Evolutionary conservation across 768 basidiomycete genomes (phyloP), one percentile per base, ranked within the genome.

Genomic region (Boletellus emodensis): DNA sequence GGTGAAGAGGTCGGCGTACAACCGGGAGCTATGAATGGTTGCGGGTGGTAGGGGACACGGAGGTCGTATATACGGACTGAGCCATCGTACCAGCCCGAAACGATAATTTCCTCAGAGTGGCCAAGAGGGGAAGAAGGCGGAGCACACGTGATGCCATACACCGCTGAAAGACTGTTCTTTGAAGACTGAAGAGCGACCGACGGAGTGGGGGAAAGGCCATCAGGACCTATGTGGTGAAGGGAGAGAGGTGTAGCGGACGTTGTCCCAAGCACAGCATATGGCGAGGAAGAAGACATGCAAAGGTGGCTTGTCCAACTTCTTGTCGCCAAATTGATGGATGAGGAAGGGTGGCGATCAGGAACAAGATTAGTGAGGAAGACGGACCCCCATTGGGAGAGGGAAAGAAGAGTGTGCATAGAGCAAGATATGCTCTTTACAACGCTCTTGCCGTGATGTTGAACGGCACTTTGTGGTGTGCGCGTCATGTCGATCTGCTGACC

Each of bases 41-140:
- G 54, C 0, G 64, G 60, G 24, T 69, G 67, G 17, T 39, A 24
- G 9, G 62, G 17, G 15, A 79, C 72, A 22, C 90, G 87, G 36
- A 92, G 75, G 65, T 92, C 90, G 66, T 90, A 83, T 44, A 88
- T 76, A 34, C 80, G 76, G 32, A 89, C 84, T 42, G 75, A 64
- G 11, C 90, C 85, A 61, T 93, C 87, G 65, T 81, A 92, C 88
- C 90, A 91, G 1, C 88, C 90, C 1, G 87, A 85, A 34, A 89
- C 75, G 20, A 93, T 49, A 17, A 89, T 77, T 59, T 88, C 76
- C 15, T 85, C 81, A 3, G 87, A 85, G 2, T 78, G 68, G 4
- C 89, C 88, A 77, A 84, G 83, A 1, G 83, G 80, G 18, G 83
- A 83, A 24, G 79, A 74, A 0, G 75, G 72, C 1, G 87, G 83